Evolutionary conservation across 2,329 filamentous ascomycete species (phyloP), one percentile per base, ranked within the genome.

Genomic region (Cladosporium sp.): DNA sequence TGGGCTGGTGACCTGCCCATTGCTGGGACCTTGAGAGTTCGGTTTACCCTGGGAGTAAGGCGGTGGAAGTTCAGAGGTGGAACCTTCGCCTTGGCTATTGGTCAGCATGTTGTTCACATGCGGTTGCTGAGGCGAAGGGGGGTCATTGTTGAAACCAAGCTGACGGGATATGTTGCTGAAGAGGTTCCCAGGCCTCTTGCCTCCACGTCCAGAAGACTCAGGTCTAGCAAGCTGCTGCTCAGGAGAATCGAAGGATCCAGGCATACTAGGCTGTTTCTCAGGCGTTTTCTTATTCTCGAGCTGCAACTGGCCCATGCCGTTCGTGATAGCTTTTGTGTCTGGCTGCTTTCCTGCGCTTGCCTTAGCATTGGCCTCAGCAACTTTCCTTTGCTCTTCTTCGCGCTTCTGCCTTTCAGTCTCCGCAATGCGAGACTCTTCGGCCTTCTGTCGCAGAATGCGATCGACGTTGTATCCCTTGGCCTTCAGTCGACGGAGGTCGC

Each of bases 381-480:
- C 68, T n/a, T 69, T 72, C 52, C 77, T 73, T 54, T 73, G 71
- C 56, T 79, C 78, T 58, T 85, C 79, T 50, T 81, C 78, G 29
- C 77, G 77, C 62, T 81, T 79, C 61, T 85, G 83, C 42, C 87
- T 80, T 65, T 89, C 83, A 60, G 87, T 86, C 62, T 96, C 91
- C 0, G 89, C 90, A 56, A 97, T 83, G 46, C 88, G 82, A 5
- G 88, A 88, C 67, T 97, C 90, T 2, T 88, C 87, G 16, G 86
- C 89, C 71, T 94, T 94, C 48, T 85, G 85, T 32, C 88, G 82
- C 18, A 98, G 76, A 55, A 98, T 97, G 43, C 93, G 85, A 62
- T 96, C 89, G 33, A 98, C 93, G 58, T 98, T 97, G 74, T 96
- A 97, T 1, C 93, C 93, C 56, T 93, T 88, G 53, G 84, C 83